A percentile compares a stretch with the other conserved stretches of the same genome.
phyloP scores from a whole-genome alignment of 192 early-diverging fungal species.

The Lunasporangiospora selenospora region DNA sequence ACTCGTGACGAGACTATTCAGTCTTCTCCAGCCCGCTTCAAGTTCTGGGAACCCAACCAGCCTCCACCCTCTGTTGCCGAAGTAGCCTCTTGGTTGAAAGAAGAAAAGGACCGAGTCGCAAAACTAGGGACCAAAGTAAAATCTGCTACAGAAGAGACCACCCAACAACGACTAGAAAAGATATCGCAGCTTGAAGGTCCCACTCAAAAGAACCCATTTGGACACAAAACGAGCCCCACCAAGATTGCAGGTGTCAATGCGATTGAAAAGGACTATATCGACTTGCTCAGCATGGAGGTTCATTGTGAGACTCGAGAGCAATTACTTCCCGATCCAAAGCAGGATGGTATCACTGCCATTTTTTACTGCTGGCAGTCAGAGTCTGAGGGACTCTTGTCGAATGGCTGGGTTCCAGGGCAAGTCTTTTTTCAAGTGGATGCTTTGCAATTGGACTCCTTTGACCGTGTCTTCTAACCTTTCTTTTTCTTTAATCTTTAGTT shows the following conservation, averaged over 20 bases:
- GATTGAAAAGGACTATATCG: conserved; percentile 52
- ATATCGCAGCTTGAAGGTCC: conserved; percentile 64
- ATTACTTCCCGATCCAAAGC: conserved; percentile 70
- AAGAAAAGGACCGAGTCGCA: conserved; percentile 38
- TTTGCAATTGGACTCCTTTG: neutral
- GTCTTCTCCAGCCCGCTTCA: neutral
- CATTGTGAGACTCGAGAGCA: conserved; percentile 59
- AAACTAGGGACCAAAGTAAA: conserved; percentile 12
- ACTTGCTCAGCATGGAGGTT: conserved; percentile 70
- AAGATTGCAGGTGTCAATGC: conserved; percentile 51
- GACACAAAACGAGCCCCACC: conserved; percentile 67
- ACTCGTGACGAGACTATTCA: neutral
- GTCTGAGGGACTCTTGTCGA: conserved; percentile 40
- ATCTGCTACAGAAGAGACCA: conserved; percentile 15
- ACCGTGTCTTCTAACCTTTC: too few relatives aligned
- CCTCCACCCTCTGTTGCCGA: conserved; percentile 48
- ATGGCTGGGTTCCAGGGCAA: conserved; percentile 59
- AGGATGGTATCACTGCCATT: conserved; percentile 64
- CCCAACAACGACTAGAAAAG: conserved; percentile 17
- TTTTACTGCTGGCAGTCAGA: conserved; percentile 76
- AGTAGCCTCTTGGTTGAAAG: conserved; percentile 51
- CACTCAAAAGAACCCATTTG: conserved; percentile 66
- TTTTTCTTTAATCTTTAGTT: conserved; percentile 26
- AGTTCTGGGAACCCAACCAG: conserved; percentile 25
- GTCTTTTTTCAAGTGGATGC: neutral